Evolutionary conservation across 78 protist genomes (phyloP).

Genomic region (Cavenderia fasciculata): DNA sequence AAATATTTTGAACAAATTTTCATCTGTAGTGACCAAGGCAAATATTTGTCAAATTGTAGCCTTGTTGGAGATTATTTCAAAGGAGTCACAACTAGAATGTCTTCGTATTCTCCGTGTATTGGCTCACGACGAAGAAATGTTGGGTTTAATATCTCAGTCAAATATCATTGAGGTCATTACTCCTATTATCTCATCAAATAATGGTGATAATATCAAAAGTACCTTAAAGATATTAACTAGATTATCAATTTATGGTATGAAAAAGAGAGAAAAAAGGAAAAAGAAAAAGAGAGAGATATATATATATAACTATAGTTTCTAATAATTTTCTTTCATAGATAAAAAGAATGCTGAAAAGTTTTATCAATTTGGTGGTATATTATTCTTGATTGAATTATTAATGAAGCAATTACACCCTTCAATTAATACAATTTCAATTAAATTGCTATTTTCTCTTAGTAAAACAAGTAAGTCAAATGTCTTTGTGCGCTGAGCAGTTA

Average conservation of each 20-base stretch:
- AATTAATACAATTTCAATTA: slow-evolving; percentile 12
- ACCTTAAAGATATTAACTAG: slow-evolving; percentile 29
- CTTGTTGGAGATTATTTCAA: slow-evolving; percentile 19
- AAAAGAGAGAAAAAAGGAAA: no score
- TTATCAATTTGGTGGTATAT: slow-evolving; percentile 28
- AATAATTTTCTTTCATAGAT: no score
- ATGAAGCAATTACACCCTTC: slow-evolving; percentile 27
- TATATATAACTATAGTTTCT: no score
- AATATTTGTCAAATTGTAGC: slow-evolving; percentile 21
- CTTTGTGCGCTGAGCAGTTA: no score
- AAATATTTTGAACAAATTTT: no score
- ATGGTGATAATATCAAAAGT: slow-evolving; percentile 22
- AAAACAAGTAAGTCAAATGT: slow-evolving; percentile 19
- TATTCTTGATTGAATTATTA: slow-evolving; percentile 22
- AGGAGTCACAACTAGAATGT: slow-evolving; percentile 41
- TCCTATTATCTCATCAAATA: slow-evolving; percentile 20
- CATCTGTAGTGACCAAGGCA: not conserved
- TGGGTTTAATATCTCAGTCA: not conserved
- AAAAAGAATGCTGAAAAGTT: slow-evolving; percentile 43
- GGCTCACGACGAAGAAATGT: slow-evolving; percentile 22
- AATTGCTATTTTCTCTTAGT: slow-evolving; percentile 4
- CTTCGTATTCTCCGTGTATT: slow-evolving; percentile 26
- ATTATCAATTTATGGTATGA: slow-evolving; percentile 26
- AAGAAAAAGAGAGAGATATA: no score
- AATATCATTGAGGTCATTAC: slow-evolving; percentile 29